Base-by-base conservation (phyloP, 495 filamentous ascomycete genomes). In the Penicillium daleae region DNA sequence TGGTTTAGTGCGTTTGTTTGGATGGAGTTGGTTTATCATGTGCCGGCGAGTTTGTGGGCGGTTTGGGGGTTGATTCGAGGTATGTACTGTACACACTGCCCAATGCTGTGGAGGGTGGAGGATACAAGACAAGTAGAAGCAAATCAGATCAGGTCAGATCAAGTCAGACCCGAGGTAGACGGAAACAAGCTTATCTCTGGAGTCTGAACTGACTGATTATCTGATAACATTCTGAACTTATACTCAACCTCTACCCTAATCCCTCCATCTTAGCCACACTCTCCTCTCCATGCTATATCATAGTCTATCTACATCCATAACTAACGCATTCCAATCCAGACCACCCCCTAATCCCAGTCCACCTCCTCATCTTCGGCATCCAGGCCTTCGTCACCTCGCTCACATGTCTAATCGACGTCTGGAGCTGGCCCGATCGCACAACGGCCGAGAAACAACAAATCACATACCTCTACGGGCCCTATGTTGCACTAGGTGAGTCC, bases 1-100 rank as follows among this genome's bases (percentile, higher is more conserved):
- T 97, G 91, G 88, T 93, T 94, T 74, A 77, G 74, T 3, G 66
- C 85, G 5, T 93, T 89, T 71, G 76, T 87, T 29, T 87, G 82
- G 72, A 80, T 92, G 72, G 92, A 96, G 76, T 64, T 87, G 31
- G 57, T 87, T 37, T 88, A 89, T 67, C 86, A 92, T 63, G 70
- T 89, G 2, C 92, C 92, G 1, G 66, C 89, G 17, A 88, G 86
- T 52, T 44, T 91, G 1, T 93, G 89, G 84, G 86, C 83, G 0
- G 72, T 89, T 40, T 66, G 79, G 51, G 86, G 73, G 4, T 70
- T 90, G 8, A 62, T 77, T 33, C 65, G 72, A 67, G 80, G 86
- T 87, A 79, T n/a, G 49, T 32, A n/a, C n/a, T n/a, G n/a, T n/a
- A n/a, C n/a, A n/a, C n/a, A n/a, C 6, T 8, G 6, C 24, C 13